Evolutionary conservation across 1,284 basidiomycete genomes (phyloP).

Genomic region (Moesziomyces sp.): DNA sequence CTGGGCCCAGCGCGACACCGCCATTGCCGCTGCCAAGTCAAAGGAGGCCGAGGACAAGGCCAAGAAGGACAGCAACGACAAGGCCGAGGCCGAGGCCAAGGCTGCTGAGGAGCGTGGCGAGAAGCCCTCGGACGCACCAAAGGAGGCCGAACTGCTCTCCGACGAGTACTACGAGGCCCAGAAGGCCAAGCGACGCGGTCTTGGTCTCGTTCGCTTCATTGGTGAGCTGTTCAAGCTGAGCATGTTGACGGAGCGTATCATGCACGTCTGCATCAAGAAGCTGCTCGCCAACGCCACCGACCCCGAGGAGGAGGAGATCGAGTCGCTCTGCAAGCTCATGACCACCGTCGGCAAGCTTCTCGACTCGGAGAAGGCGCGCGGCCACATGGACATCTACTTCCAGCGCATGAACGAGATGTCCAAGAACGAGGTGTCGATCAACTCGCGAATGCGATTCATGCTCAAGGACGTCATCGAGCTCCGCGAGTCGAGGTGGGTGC

Average conservation of each 20-base stretch:
- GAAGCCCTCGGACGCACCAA: conserved; percentile 62
- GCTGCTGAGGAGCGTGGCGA: conserved; percentile 72
- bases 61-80: conserved; percentile 71
- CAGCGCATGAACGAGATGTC: conserved; percentile 82
- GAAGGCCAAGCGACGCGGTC: conserved; percentile 95
- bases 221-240: conserved; percentile 96
- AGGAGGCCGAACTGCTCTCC: conserved; percentile 75
- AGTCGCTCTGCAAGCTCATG: conserved; percentile 91
- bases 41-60: conserved; percentile 73
- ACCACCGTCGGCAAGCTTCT: conserved; percentile 86
- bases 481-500: conserved; percentile 82
- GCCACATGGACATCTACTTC: conserved; percentile 93
- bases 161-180: conserved; percentile 97
- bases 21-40: conserved; percentile 71
- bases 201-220: conserved; percentile 96
- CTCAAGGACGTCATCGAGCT: conserved; percentile 92
- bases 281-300: conserved; percentile 89
- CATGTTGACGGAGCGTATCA: conserved; percentile 93
- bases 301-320: conserved; percentile 97
- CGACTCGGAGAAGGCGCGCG: conserved; percentile 79
- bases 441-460: conserved; percentile 93
- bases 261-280: conserved; percentile 96
- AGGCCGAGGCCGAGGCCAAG: conserved; percentile 71
- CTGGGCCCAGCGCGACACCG: conserved; percentile 73
- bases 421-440: conserved; percentile 78